phyloP scores from a whole-genome alignment of 2,329 filamentous ascomycete species.

The Aureobasidium lini region DNA sequence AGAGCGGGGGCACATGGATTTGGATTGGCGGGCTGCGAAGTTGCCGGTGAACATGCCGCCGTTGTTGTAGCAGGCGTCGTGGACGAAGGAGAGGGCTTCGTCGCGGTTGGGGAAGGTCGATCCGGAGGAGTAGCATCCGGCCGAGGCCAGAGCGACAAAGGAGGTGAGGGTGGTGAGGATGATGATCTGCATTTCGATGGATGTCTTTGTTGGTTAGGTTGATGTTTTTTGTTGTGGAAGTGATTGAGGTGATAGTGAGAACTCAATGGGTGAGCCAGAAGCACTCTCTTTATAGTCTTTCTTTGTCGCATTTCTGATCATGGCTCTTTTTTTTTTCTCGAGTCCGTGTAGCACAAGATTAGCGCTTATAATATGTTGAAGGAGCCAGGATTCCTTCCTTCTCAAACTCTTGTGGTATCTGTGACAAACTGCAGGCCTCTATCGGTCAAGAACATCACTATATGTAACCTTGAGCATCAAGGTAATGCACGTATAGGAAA shows the following conservation, averaged over 20 bases:
- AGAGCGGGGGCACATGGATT: background rate
- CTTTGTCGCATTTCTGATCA: too few relatives aligned
- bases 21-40: background rate
- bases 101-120: background rate
- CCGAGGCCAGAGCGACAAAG: background rate
- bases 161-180: background rate
- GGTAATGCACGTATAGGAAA: too few relatives aligned
- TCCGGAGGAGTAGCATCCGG: background rate
- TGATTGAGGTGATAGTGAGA: too few relatives aligned
- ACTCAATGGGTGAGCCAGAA: too few relatives aligned
- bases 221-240: background rate
- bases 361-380: background rate
- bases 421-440: background rate
- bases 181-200: background rate
- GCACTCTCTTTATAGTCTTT: too few relatives aligned
- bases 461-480: background rate
- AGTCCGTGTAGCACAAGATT: too few relatives aligned
- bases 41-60: background rate
- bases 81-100: background rate
- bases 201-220: background rate
- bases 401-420: background rate
- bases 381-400: background rate
- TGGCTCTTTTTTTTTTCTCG: too few relatives aligned
- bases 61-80: background rate
- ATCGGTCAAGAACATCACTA: background rate